phyloP scores from a whole-genome alignment of 306 rosid species.

The Quercus alba region DNA sequence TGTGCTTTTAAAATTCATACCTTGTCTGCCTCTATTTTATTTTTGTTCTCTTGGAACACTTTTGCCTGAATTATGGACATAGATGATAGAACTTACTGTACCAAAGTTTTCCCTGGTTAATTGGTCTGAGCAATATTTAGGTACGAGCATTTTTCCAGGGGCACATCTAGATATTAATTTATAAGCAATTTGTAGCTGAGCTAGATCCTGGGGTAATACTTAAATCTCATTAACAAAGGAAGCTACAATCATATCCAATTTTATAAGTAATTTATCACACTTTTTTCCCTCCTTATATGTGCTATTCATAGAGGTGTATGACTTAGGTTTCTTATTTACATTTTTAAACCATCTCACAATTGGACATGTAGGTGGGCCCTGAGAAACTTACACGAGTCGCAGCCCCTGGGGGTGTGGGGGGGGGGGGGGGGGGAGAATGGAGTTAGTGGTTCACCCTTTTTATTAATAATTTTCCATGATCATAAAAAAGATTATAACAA shows the following conservation, averaged over 20 bases:
- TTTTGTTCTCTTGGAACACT: neutral
- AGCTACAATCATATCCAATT: neutral
- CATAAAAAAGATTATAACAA: too few species aligned
- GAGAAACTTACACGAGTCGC: neutral
- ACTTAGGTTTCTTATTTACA: neutral
- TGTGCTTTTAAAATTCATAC: too few species aligned
- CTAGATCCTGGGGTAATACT: too few species aligned
- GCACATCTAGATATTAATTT: neutral
- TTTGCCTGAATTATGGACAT: neutral
- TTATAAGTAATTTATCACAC: neutral
- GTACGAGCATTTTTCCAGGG: too few species aligned
- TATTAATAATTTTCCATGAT: neutral
- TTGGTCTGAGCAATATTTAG: neutral
- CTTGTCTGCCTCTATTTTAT: neutral
- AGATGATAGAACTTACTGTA: neutral
- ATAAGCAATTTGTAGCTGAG: neutral
- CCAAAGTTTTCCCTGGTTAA: neutral
- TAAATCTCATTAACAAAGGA: too few species aligned
- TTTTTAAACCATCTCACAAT: neutral
- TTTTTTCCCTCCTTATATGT: neutral
- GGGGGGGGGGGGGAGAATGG: too few species aligned
- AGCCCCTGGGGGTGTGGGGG: too few species aligned
- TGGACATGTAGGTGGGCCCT: too few species aligned
- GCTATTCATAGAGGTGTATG: neutral
- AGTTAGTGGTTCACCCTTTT: neutral